Evolutionary conservation across 306 rosid genomes (phyloP), one percentile per base, ranked within the genome.

Genomic region (Gynostemma pentaphyllum): DNA sequence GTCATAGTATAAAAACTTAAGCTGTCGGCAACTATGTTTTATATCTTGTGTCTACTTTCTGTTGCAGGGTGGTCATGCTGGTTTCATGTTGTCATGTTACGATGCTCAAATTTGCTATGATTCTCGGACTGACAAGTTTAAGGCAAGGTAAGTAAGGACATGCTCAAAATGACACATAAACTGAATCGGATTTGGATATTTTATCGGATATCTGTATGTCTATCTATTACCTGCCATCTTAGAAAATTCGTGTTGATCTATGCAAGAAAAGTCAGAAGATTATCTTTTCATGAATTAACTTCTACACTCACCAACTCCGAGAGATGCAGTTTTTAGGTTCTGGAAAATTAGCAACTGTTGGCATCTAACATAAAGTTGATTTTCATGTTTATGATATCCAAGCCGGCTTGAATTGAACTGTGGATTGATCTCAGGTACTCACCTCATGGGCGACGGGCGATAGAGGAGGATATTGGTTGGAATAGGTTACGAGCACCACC

Each of bases 61-160:
- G 13, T 19, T 75, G 81, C 95, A 94, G 99, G 82, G 83, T 70
- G 94, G 97, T 61, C 84, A 88, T 83, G 84, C 84, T 66, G 97
- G 99, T 32, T 94, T 94, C 74, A 64, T 84, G 90, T 81, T 94
- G 39, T 94, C 99, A 36, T 88, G 97, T 76, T 94, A 94, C 70
- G 99, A 88, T 70, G 97, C 99, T 24, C 88, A 78, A 64, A 71
- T 94, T 50, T 72, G 89, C 73, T 88, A 94, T 66, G 94, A 81
- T 65, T 76, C 75, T 4, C 37, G 45, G 67, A 73, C 76, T 18
- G 75, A 84, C 70, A 82, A 87, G 47, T 94, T 94, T 73, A 82
- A 66, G 66, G 99, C 99, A 73, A 88, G 99, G 99, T 94, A 81
- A 62, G 61, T 62, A 29, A 60, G 65, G 26, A 34, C 24, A 67